Conservation (phyloP, 2,329 filamentous ascomycete species). For the Paracoccidioides brasiliensis region DNA sequence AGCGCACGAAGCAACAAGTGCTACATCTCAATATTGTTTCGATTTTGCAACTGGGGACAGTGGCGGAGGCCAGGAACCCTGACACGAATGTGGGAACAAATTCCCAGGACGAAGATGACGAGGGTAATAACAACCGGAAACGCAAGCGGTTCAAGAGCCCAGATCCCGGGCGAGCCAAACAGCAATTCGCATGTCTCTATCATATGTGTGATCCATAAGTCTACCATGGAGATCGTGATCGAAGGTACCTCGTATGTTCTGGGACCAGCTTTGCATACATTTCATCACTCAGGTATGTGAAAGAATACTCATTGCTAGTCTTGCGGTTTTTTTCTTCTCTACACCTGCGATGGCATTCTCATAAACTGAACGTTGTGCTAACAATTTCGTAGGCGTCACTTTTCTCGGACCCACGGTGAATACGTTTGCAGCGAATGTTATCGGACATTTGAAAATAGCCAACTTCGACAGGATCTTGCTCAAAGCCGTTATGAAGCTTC, state of each 20-base stretch:
- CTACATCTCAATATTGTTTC: neutral
- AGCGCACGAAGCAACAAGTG: neutral
- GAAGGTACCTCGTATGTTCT: conserved; percentile 1
- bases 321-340: neutral
- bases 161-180: too few relatives aligned
- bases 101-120: neutral
- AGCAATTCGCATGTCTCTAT: conserved; percentile 1
- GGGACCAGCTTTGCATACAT: neutral
- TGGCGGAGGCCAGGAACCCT: neutral
- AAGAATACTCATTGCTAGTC: neutral
- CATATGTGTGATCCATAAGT: conserved; percentile 2
- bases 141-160: conserved; percentile 1
- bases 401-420: neutral
- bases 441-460: neutral
- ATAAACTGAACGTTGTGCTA: neutral
- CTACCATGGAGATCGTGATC: conserved; percentile 1
- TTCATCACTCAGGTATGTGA: conserved; percentile 1
- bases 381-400: neutral
- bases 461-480: neutral
- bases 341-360: too few relatives aligned
- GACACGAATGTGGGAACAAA: neutral
- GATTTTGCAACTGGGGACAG: neutral
- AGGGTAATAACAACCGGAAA: conserved; percentile 1
- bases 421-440: conserved; percentile 1
- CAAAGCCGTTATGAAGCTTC: neutral